A percentile compares a stretch with the other conserved stretches of the same genome.
Evolutionary conservation across 2,329 filamentous ascomycete species (phyloP).

Genomic region (Penicillium sp.): DNA sequence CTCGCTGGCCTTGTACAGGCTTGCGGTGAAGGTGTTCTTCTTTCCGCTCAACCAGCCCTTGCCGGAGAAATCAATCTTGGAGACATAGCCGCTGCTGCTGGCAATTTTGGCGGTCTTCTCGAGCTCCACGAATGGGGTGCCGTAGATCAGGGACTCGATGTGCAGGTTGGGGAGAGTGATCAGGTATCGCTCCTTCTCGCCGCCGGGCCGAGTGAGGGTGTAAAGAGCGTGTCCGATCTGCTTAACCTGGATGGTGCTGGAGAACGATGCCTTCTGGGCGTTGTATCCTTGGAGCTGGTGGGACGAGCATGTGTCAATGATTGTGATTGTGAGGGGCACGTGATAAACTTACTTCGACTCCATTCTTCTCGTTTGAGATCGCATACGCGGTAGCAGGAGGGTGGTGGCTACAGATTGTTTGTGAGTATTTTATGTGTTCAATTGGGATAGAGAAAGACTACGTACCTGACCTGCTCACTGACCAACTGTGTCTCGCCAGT

Average conservation of each 20-base stretch:
- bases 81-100: slow-evolving; percentile 81
- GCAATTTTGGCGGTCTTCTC: slow-evolving; percentile 82
- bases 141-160: slow-evolving; percentile 83
- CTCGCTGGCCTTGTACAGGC: slow-evolving; percentile 66
- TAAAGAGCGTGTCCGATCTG: slow-evolving; percentile 87
- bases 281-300: slow-evolving; percentile 74
- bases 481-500: slow-evolving; percentile 79
- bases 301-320: neutral
- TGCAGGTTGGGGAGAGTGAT: slow-evolving; percentile 90
- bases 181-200: slow-evolving; percentile 70
- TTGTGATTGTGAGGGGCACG: neutral
- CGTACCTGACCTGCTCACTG: slow-evolving; percentile 84
- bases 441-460: neutral
- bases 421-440: neutral
- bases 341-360: slow-evolving; percentile 56
- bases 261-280: slow-evolving; percentile 93
- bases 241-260: slow-evolving; percentile 90
- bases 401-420: slow-evolving; percentile 64
- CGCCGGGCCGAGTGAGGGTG: slow-evolving; percentile 62
- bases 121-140: slow-evolving; percentile 81
- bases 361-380: slow-evolving; percentile 82
- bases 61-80: slow-evolving; percentile 89
- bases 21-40: slow-evolving; percentile 85
- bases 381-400: slow-evolving; percentile 93
- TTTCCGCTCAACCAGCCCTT: slow-evolving; percentile 94